Evolutionary conservation across 1,284 basidiomycete species (phyloP), one percentile per base, ranked within the genome.

Genomic region (Exobasidium cylindrosporum): DNA sequence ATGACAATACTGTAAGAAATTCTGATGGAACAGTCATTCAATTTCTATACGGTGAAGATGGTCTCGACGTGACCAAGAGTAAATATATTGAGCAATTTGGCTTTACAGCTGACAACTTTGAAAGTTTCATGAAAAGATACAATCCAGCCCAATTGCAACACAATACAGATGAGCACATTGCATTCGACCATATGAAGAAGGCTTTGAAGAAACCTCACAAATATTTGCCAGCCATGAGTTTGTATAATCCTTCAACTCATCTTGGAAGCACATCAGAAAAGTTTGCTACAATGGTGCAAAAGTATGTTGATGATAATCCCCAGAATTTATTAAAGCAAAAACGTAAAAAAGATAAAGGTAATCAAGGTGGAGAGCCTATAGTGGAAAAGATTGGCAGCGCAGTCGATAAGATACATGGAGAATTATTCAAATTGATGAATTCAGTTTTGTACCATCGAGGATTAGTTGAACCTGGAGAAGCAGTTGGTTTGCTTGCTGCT

Each of bases 1-100:
- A 98, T 81, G 96, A 99, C 82, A 88, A 97, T 81, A 98, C 96
- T 21, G 94, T 99, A 35, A 90, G 96, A 64, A 95, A 95, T 63
- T 90, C 89, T 73, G 96, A 99, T 79, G 87, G 88, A 17, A 91
- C 92, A 0, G 84, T 99, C 35, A 90, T 96, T 68, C 96, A 99
- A 81, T 99, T 99, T 84, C 84, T 89, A 66, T 99, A 99, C 80
- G 96, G 96, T 17, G 96, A 97, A 63, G 96, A 99, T 74, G 89
- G 89, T 13, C 85, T 99, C 61, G 96, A 99, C 79, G 92, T 97
- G 43, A 97, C 94, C 62, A 95, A 92, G 82, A 71, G 69, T 70
- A 81, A 81, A 68, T 82, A 84, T 65, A 74, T 83, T 17, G 86
- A 87, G 62, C 87, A 97, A 77, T 97, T 97, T 81, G 89, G 93